Evolutionary conservation across 768 basidiomycete genomes (phyloP).

Genomic region (Termitomyces sp.): DNA sequence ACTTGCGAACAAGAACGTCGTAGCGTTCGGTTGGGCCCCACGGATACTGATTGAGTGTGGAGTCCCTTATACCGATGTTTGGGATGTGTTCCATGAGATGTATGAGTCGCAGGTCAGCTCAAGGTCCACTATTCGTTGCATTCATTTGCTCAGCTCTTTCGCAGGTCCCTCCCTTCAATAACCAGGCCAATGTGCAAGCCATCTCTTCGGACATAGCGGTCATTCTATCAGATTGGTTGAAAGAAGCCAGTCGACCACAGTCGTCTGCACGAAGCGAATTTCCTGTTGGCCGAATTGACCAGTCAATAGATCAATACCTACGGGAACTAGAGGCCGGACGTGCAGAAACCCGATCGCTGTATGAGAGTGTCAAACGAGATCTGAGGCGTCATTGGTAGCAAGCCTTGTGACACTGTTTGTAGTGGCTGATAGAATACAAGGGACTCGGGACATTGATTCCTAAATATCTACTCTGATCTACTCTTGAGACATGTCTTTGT

Average conservation of each 20-base stretch:
- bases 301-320: conserved; percentile 69
- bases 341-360: conserved; percentile 55
- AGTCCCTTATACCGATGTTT: conserved; percentile 76
- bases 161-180: conserved; percentile 81
- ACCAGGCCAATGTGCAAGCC: conserved; percentile 71
- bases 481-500: conserved; percentile 54
- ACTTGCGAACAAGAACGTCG: conserved; percentile 48
- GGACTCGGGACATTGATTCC: neutral
- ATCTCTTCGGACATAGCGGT: conserved; percentile 80
- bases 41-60: conserved; percentile 75
- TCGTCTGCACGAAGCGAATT: conserved; percentile 62
- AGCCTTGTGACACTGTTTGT: neutral
- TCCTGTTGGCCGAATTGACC: conserved; percentile 74
- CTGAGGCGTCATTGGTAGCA: conserved; percentile 66
- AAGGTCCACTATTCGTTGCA: neutral
- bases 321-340: conserved; percentile 60
- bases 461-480: conserved; percentile 5
- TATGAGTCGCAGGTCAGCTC: conserved; percentile 77
- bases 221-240: conserved; percentile 76
- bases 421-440: neutral
- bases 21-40: conserved; percentile 80
- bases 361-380: conserved; percentile 69
- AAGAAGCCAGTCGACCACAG: conserved; percentile 70
- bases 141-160: conserved; percentile 1
- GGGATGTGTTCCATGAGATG: conserved; percentile 82